phyloP scores from a whole-genome alignment of 1,139 yeast genomes.

The Debaryomyces fabryi region DNA sequence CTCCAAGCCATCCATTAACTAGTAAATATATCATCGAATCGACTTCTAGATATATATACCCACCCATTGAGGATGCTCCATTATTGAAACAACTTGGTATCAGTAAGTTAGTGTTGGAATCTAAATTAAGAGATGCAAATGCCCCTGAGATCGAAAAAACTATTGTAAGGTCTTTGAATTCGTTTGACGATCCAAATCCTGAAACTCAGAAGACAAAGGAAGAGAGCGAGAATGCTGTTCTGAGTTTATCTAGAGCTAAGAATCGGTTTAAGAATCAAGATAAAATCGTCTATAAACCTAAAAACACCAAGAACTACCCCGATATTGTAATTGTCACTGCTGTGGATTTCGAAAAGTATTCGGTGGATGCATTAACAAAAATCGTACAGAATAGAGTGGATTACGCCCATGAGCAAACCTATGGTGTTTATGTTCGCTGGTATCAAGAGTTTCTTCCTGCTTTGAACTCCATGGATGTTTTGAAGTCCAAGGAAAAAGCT shows the following conservation, averaged over 20 bases:
- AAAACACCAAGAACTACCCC: constrained; percentile 50
- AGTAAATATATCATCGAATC: constrained; percentile 42
- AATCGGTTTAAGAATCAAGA: constrained; percentile 67
- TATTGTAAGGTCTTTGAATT: constrained; percentile 40
- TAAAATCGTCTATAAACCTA: constrained; percentile 55
- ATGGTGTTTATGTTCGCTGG: constrained; percentile 84
- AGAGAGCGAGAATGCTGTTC: constrained; percentile 40
- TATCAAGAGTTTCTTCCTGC: constrained; percentile 74
- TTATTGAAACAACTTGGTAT: constrained; percentile 57
- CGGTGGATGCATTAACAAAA: constrained; percentile 58
- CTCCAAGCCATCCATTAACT: constrained; percentile 39
- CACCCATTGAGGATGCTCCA: constrained; percentile 68
- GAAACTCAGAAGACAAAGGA: constrained; percentile 38
- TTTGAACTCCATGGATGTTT: constrained; percentile 45
- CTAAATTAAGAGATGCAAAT: constrained; percentile 39
- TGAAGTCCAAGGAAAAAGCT: constrained; percentile 35
- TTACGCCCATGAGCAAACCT: constrained; percentile 73
- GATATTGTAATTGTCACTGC: constrained; percentile 79
- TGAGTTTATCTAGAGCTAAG: constrained; percentile 49
- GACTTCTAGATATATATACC: constrained; percentile 58
- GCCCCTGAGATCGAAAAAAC: constrained; percentile 42
- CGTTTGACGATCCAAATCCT: constrained; percentile 50
- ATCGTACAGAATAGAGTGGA: constrained; percentile 80
- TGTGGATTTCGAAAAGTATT: constrained; percentile 72
- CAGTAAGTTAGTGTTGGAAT: constrained; percentile 50